Evolutionary conservation across 352 stramenopile genomes (phyloP), one percentile per base, ranked within the genome.

Genomic region (Phytopythium vexans): DNA sequence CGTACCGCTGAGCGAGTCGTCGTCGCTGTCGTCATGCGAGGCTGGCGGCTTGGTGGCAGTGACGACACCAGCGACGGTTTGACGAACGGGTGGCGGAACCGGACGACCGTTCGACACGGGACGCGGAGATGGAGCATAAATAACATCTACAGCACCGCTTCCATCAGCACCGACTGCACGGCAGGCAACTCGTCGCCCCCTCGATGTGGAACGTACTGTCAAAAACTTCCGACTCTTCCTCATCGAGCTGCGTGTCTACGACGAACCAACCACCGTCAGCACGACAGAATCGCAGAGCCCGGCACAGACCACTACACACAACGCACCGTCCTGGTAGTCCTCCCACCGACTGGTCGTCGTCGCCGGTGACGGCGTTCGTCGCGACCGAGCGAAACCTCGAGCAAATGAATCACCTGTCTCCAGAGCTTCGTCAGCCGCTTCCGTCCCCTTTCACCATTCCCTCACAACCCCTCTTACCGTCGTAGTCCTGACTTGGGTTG

Each of bases 171-270:
- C 15, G 37, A 12, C 7, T 33, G 15, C 45, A 5, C n/a, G 27
- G 12, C 47, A 48, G 21, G 39, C 49, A 48, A 16, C 3, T 35
- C 6, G 27, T 27, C 35, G 21, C 21, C 21, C 21, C 21, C 21
- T 27, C 21, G 2, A 34, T 39, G 11, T 8, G 14, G 4, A 27
- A 75, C 76, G 51, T 48, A 88, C 77, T 77, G 58, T 85, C 76
- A 81, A 85, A 88, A 72, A 80, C 69, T 58, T 88, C 73, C 31
- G 77, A 88, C 35, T 66, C 60, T 71, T 88, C 77, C 41, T 88
- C 76, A 41, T 59, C 56, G 40, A 75, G 62, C 52, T 86, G 67
- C 31, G 68, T 70, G 41, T 66, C 75, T 86, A 34, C 40, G 45
- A 35, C 37, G 16, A 12, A 58, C 41, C 41, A 58, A 66, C 15